phyloP scores from a whole-genome alignment of 2,329 filamentous ascomycete genomes.

The Pestalotiopsis sp. region DNA sequence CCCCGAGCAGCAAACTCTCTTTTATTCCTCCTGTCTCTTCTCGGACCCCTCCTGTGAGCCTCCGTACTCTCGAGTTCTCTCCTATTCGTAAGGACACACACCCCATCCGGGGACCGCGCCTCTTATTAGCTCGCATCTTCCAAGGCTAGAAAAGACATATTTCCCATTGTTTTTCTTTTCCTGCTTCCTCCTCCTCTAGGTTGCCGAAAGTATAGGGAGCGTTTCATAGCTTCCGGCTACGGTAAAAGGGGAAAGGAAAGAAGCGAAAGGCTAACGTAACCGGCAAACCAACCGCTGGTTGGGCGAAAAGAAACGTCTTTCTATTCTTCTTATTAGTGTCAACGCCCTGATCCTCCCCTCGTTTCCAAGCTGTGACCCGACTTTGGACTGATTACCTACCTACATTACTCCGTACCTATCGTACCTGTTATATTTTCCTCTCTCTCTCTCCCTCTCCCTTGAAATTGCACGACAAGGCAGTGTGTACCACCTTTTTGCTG shows the following conservation, averaged over 20 bases:
- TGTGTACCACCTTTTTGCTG: not conserved
- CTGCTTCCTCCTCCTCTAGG: not conserved
- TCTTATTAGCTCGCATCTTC: not conserved
- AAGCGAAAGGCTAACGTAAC: not conserved
- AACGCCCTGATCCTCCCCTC: not conserved
- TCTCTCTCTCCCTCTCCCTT: too few relatives aligned
- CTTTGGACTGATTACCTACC: too few relatives aligned
- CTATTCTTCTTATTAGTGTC: not conserved
- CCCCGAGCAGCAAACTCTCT: not conserved
- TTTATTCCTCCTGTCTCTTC: not conserved
- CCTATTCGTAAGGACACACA: not conserved
- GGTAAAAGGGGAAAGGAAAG: not conserved
- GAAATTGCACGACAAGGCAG: conserved; percentile 2
- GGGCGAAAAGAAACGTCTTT: not conserved
- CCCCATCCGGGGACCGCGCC: not conserved
- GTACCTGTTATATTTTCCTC: not conserved
- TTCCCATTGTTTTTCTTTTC: not conserved
- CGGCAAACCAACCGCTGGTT: not conserved
- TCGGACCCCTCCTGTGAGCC: not conserved
- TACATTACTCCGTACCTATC: not conserved
- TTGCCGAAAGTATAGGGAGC: not conserved
- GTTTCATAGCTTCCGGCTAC: not conserved
- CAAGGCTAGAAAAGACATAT: not conserved
- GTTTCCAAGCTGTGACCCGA: not conserved
- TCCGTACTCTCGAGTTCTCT: not conserved